A percentile compares a stretch with the other conserved stretches of the same genome.
phyloP scores from a whole-genome alignment of 1,284 basidiomycete genomes.

The Athelia sp. region DNA sequence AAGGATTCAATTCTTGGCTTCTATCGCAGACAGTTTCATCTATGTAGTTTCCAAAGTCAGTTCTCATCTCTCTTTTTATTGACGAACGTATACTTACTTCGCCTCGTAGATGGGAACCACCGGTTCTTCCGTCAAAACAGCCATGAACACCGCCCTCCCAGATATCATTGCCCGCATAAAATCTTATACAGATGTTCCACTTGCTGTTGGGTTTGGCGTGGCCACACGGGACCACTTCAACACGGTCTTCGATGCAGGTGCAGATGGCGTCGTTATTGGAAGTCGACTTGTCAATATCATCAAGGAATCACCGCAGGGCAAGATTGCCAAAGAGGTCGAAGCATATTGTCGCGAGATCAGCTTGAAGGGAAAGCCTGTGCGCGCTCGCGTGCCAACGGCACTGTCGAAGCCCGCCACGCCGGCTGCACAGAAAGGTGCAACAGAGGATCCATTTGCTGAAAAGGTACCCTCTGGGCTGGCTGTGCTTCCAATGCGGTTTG shows the following conservation, averaged over 20 bases:
- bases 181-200: conserved; percentile 70
- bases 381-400: conserved; percentile 23
- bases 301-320: conserved; percentile 53
- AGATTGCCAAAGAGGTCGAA: conserved; percentile 62
- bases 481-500: conserved; percentile 81
- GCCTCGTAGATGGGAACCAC: conserved; percentile 89
- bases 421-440: conserved; percentile 20
- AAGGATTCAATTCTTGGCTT: conserved; percentile 87
- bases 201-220: conserved; percentile 97
- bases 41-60: conserved; percentile 90
- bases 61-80: conserved; percentile 3
- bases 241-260: conserved; percentile 78
- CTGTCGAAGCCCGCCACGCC: conserved; percentile 19
- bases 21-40: conserved; percentile 96
- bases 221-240: conserved; percentile 92
- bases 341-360: conserved; percentile 71
- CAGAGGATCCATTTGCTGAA: conserved; percentile 22
- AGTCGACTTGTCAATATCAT: conserved; percentile 82
- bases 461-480: conserved; percentile 30
- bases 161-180: conserved; percentile 74
- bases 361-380: conserved; percentile 46
- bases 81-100: conserved; percentile 2
- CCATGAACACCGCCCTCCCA: conserved; percentile 74
- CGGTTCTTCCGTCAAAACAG: conserved; percentile 76
- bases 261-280: conserved; percentile 94